Evolutionary conservation across 495 filamentous ascomycete species (phyloP).

Genomic region (Neurospora sp.): DNA sequence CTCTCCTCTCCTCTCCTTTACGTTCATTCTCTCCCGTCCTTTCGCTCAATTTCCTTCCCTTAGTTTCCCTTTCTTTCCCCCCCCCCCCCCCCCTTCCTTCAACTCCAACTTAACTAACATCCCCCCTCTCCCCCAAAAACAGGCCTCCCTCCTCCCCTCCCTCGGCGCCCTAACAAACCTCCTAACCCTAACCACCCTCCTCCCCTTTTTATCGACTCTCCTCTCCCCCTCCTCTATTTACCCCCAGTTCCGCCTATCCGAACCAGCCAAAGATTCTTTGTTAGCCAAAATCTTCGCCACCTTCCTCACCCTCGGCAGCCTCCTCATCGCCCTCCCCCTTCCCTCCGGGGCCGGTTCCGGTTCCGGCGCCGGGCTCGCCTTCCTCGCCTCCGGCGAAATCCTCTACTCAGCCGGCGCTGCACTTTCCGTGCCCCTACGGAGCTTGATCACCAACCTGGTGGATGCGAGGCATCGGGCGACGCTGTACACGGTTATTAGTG

Average conservation of each 20-base stretch:
- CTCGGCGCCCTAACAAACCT: conserved; percentile 39
- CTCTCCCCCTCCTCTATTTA: neutral
- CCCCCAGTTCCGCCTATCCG: too few relatives aligned
- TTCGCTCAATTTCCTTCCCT: too few relatives aligned
- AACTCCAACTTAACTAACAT: too few relatives aligned
- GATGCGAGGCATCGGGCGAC: conserved; percentile 40
- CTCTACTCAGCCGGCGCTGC: conserved; percentile 12
- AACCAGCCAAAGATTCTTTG: too few relatives aligned
- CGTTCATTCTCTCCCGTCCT: too few relatives aligned
- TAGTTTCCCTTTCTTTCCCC: too few relatives aligned
- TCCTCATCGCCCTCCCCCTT: conserved; percentile 36
- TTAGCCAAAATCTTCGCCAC: conserved; percentile 40
- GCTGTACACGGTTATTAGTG: conserved; percentile 45
- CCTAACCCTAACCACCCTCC: conserved; percentile 33
- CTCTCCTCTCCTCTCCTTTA: too few relatives aligned
- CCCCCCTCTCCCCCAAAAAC: neutral
- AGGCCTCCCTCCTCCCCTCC: conserved; percentile 43
- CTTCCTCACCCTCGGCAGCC: conserved; percentile 36
- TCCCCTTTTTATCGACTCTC: conserved; percentile 31
- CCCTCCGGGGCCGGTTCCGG: too few relatives aligned
- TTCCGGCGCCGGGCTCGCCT: too few relatives aligned
- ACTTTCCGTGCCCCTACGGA: conserved; percentile 16
- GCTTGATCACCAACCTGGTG: conserved; percentile 43
- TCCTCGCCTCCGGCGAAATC: conserved; percentile 7
- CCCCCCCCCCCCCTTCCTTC: too few relatives aligned